Evolutionary conservation across 345 rosid genomes (phyloP), one percentile per base, ranked within the genome.

Genomic region (Pugionium dolabratum): DNA sequence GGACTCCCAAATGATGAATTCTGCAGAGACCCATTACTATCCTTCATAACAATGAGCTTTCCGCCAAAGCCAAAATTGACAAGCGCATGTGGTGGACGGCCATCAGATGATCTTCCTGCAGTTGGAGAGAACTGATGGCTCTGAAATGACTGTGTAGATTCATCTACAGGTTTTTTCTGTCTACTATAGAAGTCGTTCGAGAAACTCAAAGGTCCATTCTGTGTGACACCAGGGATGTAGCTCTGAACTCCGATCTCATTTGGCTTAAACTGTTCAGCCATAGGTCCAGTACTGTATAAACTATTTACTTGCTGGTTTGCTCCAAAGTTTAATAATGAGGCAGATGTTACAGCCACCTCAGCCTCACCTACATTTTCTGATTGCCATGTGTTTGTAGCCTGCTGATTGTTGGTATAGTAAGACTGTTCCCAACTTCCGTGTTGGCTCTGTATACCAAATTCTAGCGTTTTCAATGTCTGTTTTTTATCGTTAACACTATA

Each of bases 21-120:
- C 64, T 76, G 84, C 28, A 74, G 76, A 64, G 83, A 76, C 2
- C 48, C 54, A 65, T 58, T 66, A 46, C 44, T 39, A 73, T 83
- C 85, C 78, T 85, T 94, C 91, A 90, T 81, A 29, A 94, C 81
- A 64, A 90, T 62, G 62, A 94, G 84, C 73, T 86, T 94, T 63
- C 99, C 98, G 54, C 98, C 98, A 81, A 95, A 95, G 26, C 99
- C 99, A 77, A 95, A 95, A 67, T 81, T 74, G 75, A 89, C 87
- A 76, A 91, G 78, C 29, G 93, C 88, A 81, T 91, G 96, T 33
- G 96, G 83, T 71, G 98, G 99, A 72, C 99, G 97, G 27, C 96
- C 91, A 75, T 89, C 96, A 61, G 98, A 74, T 48, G 98, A 87
- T 77, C 88, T 86, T 73, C 84, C 91, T 0, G 62, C 34, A 74